Evolutionary conservation across 495 filamentous ascomycete genomes (phyloP).

Genomic region (Endocarpon pusillum): DNA sequence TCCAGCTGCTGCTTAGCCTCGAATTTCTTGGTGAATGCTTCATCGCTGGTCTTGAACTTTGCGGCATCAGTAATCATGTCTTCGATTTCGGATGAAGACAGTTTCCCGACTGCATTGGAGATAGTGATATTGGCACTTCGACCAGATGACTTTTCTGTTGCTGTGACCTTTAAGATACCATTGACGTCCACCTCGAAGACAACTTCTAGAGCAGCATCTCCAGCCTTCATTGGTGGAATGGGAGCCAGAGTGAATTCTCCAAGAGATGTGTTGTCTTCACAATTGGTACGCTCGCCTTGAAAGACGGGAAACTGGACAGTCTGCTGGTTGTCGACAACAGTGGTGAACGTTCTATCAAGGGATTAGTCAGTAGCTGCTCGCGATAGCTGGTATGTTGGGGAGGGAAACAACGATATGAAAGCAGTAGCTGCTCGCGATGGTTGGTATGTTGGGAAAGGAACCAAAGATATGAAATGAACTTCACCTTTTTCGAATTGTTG

Average conservation of each 20-base stretch:
- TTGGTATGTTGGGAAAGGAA: not conserved
- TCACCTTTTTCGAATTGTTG: constrained; percentile 69
- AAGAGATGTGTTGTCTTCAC: constrained; percentile 96
- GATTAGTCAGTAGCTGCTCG: constrained; percentile 4
- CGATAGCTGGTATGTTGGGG: too few relatives aligned
- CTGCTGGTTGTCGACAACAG: constrained; percentile 88
- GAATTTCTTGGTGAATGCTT: constrained; percentile 98
- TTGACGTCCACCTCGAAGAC: constrained; percentile 99
- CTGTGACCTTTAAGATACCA: constrained; percentile 99
- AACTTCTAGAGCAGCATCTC: constrained; percentile 91
- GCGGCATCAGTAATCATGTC: constrained; percentile 94
- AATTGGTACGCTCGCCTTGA: constrained; percentile 99
- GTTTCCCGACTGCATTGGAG: constrained; percentile 98
- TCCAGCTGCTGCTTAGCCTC: constrained; percentile 98
- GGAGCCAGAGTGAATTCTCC: constrained; percentile 97
- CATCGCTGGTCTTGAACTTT: constrained; percentile 96
- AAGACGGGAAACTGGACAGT: constrained; percentile 96
- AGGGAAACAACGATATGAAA: too few relatives aligned
- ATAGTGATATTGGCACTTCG: constrained; percentile 99
- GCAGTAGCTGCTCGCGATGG: too few relatives aligned
- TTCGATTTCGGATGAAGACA: constrained; percentile 88
- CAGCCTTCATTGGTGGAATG: constrained; percentile 93
- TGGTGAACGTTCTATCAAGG: constrained; percentile 63
- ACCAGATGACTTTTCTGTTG: constrained; percentile 96
- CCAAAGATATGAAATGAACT: constrained; percentile 1